Evolutionary conservation across 163 green algal species (phyloP).

Genomic region (Prototheca wickerhamii): DNA sequence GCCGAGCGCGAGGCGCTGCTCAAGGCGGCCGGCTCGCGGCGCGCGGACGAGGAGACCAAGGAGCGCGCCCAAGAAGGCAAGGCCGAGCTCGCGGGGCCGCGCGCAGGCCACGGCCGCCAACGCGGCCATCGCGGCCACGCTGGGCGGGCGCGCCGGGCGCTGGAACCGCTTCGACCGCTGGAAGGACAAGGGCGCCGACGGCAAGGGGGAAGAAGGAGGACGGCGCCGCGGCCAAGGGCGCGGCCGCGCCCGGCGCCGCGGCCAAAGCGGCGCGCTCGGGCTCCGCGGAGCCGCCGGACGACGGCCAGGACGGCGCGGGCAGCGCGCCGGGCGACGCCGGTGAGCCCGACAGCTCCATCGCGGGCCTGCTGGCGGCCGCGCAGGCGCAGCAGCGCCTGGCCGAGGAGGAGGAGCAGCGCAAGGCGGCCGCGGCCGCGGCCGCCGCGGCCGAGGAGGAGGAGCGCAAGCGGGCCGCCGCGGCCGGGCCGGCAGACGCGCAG

Average conservation of each 20-base stretch:
- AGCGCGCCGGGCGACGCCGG: not conserved
- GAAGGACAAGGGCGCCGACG: slow-evolving; percentile 1
- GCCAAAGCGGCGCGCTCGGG: not conserved
- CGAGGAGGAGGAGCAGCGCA: not conserved
- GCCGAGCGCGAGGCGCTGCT: slow-evolving; percentile 41
- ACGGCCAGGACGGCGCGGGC: not conserved
- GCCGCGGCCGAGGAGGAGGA: not conserved
- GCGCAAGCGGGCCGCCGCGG: not conserved
- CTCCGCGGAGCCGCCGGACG: not conserved
- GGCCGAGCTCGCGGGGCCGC: slow-evolving; percentile 19
- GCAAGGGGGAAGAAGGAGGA: too few species aligned
- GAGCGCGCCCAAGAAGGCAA: slow-evolving; percentile 29
- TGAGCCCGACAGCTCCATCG: not conserved
- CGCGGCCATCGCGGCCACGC: slow-evolving; percentile 27
- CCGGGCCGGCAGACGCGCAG: not conserved
- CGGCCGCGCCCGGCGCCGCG: not conserved
- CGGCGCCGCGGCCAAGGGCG: not conserved
- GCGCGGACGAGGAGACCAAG: slow-evolving; percentile 32
- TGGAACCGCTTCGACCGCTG: slow-evolving; percentile 1
- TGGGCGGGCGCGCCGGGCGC: slow-evolving; percentile 11
- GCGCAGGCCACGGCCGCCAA: slow-evolving; percentile 23
- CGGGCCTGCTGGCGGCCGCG: not conserved
- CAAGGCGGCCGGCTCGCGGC: slow-evolving; percentile 32
- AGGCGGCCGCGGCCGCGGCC: not conserved
- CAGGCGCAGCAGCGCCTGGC: not conserved